A percentile compares a stretch with the other conserved stretches of the same genome.
Evolutionary conservation across 208 protist species (phyloP).

Genomic region (Acanthamoeba healyi): DNA sequence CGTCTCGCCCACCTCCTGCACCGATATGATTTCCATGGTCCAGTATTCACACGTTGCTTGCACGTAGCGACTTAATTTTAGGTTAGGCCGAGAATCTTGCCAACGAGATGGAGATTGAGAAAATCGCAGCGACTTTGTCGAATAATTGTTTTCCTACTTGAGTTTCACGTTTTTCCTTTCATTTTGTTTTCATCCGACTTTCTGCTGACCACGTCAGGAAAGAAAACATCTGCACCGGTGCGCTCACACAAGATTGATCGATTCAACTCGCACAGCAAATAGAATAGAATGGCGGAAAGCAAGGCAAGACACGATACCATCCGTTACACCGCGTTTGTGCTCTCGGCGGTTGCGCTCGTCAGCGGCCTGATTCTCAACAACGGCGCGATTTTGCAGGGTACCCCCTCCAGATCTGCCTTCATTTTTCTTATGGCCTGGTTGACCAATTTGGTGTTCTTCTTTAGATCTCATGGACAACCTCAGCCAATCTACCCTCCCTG

Average conservation of each 20-base stretch:
- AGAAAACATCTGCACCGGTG: too few relatives aligned
- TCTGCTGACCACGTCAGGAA: background rate
- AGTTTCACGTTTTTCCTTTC: background rate
- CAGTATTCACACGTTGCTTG: too few relatives aligned
- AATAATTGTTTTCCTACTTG: background rate
- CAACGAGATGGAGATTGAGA: background rate
- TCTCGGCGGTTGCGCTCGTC: background rate
- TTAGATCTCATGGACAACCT: constrained; percentile 47
- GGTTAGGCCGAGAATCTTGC: too few relatives aligned
- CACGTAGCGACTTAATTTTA: too few relatives aligned
- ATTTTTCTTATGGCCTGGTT: background rate
- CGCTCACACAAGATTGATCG: background rate
- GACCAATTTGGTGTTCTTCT: background rate
- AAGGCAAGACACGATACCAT: constrained; percentile 12
- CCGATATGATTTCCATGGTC: background rate
- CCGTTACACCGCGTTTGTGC: background rate
- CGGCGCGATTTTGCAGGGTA: constrained; percentile 35
- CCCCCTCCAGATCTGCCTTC: background rate
- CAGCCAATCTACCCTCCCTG: background rate
- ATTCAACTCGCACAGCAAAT: background rate
- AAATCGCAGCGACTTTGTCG: background rate
- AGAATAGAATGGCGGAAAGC: constrained; percentile 4
- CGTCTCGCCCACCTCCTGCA: constrained; percentile 3
- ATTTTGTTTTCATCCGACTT: background rate
- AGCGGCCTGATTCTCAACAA: constrained; percentile 20